Evolutionary conservation across 2,329 filamentous ascomycete genomes (phyloP), one percentile per base, ranked within the genome.

Genomic region (Pyrenochaeta sp.): DNA sequence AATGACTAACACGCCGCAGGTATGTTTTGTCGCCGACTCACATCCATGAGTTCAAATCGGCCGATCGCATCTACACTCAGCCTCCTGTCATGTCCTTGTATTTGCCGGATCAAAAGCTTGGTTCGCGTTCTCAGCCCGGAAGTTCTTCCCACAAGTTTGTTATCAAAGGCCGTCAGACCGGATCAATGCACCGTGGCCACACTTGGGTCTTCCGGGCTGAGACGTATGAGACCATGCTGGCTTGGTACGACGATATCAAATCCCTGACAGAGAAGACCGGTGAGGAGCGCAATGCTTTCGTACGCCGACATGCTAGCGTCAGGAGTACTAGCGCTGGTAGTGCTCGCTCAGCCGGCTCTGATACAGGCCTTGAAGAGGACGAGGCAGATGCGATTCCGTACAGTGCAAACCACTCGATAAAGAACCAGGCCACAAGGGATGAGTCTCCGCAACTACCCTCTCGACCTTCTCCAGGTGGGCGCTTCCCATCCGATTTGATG

Each of bases 41-140:
- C 79, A 85, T 99, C 24, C 95, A 99, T 81, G 95, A 99, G 79
- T 99, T 98, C 86, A 97, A 97, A 77, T 97, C 93, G n/a, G 92
- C 93, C 66, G 94, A 98, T 79, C 93, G 94, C 76, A 90, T 89
- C 62, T 84, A 85, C 68, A 84, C 87, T 58, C 92, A 95, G 78
- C 90, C 91, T 39, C 95, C 95, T 0, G 88, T 98, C 74, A 97
- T 99, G 94, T 98, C 95, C 42, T 84, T 99, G 54, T 96, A 95
- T 75, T 86, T 99, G 28, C 91, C 91, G 6, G 95, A 98, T 68
- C 95, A 98, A 79, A 97, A 97, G 76, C 85, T 99, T 56, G 95
- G 95, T 37, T 96, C 93, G 36, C 93, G 96, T 75, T 97, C 94
- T 9, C 86, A 88, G 59, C 87, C 88, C 58, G 89, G 88, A 48